Conservation (phyloP, 2,329 filamentous ascomycete species). For the Epichloe gansuensis region DNA sequence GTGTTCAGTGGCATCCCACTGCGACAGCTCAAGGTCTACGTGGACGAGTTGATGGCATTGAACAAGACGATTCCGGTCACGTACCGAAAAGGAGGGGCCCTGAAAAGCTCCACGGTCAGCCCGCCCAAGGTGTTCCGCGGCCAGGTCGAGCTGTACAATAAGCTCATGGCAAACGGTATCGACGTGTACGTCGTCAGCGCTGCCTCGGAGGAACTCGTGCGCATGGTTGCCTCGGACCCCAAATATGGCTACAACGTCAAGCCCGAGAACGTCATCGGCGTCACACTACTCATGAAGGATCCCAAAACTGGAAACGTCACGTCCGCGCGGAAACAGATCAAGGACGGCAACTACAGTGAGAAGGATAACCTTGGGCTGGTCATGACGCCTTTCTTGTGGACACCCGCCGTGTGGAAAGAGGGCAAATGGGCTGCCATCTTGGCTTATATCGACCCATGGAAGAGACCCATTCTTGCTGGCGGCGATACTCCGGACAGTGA, state of each 20-base stretch:
- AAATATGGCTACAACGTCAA: conserved; percentile 33
- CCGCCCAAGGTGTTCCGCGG: conserved; percentile 26
- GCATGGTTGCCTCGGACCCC: conserved; percentile 32
- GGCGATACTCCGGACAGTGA: conserved; percentile 33
- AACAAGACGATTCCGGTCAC: conserved; percentile 24
- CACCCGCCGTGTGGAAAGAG: conserved; percentile 30
- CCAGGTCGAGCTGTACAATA: conserved; percentile 31
- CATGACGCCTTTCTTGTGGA: conserved; percentile 29
- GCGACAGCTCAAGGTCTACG: conserved; percentile 31
- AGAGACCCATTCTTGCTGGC: conserved; percentile 26
- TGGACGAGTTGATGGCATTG: conserved; percentile 34
- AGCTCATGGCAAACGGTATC: conserved; percentile 30
- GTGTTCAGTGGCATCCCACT: conserved; percentile 30
- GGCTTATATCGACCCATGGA: conserved; percentile 31
- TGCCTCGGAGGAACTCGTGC: conserved; percentile 31
- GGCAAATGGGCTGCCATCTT: conserved; percentile 33
- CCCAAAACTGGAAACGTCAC: conserved; percentile 18
- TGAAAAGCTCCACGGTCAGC: conserved; percentile 17
- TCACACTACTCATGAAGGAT: conserved; percentile 25
- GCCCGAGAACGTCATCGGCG: conserved; percentile 31
- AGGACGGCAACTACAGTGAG: conserved; percentile 22
- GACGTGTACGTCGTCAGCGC: conserved; percentile 31
- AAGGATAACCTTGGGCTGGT: conserved; percentile 25
- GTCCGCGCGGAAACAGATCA: conserved; percentile 27
- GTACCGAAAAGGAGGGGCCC: conserved; percentile 23